phyloP scores from a whole-genome alignment of 2,329 filamentous ascomycete genomes.

The Apiospora koreana region DNA sequence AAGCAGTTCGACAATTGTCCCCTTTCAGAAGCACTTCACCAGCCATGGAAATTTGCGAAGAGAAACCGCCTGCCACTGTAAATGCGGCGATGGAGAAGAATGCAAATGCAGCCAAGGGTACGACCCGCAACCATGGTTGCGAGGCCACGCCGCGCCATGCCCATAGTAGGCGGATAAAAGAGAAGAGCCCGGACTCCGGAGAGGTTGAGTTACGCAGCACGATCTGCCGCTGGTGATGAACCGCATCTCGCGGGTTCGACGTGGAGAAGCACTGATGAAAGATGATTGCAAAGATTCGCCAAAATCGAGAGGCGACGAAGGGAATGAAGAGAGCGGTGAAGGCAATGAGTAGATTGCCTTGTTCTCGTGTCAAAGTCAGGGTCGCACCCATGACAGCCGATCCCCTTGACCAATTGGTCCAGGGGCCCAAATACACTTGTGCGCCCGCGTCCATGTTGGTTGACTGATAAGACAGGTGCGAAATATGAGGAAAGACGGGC shows the following conservation, averaged over 20 bases:
- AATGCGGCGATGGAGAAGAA: conserved; percentile 14
- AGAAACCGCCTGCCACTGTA: conserved; percentile 18
- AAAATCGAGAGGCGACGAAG: conserved; percentile 20
- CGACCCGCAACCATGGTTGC: not conserved
- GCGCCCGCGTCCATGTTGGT: not conserved
- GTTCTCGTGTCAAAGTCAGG: conserved; percentile 10
- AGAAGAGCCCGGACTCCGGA: conserved; percentile 14
- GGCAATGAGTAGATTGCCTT: conserved; percentile 18
- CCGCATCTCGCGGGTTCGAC: not conserved
- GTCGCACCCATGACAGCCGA: conserved; percentile 15
- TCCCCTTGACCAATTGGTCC: not conserved
- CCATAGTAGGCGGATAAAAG: conserved; percentile 11
- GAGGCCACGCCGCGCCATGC: not conserved
- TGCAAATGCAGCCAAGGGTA: not conserved
- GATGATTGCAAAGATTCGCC: conserved; percentile 17
- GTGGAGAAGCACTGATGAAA: conserved; percentile 17
- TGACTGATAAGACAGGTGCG: no score
- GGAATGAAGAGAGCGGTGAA: conserved; percentile 22
- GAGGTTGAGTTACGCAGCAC: conserved; percentile 20
- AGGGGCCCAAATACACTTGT: not conserved
- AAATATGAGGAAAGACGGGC: no score
- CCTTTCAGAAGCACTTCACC: conserved; percentile 20
- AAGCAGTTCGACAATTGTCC: conserved; percentile 3
- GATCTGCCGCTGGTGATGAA: conserved; percentile 21
- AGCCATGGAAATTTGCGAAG: conserved; percentile 19